These are phyloP conservation scores for Dothiorella sarmentorum DNA, from an alignment of 2,329 filamentous ascomycete species.

Conservation along the genomic window DNA sequence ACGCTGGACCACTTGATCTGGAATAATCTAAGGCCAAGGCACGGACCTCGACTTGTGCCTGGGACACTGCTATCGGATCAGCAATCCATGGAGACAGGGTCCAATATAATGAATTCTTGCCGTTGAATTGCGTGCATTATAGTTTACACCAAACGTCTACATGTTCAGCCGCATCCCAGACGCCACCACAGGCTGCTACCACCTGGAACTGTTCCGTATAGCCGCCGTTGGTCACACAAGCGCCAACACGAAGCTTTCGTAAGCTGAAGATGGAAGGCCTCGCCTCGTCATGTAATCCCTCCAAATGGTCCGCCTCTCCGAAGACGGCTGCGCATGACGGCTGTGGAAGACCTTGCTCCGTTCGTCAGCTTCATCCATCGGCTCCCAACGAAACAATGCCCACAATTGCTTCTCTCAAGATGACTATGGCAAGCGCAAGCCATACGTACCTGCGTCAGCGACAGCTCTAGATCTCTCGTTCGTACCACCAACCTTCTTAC, in stretches of 20 bases:
- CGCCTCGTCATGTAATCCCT: no score
- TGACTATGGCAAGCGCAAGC: not conserved
- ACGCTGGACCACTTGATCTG: not conserved
- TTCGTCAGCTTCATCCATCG: no score
- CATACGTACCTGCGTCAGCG: not conserved
- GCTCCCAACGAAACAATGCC: no score
- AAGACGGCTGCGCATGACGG: not conserved
- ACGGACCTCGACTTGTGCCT: not conserved
- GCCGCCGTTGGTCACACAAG: not conserved
- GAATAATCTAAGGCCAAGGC: not conserved
- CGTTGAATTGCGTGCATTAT: not conserved
- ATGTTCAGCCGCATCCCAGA: not conserved
- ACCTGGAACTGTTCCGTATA: constrained; percentile 8
- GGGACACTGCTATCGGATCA: no score
- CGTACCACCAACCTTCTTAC: not conserved
- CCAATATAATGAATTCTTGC: constrained; percentile 5
- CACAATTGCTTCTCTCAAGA: not conserved
- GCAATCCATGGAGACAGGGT: not conserved
- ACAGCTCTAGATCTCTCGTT: not conserved
- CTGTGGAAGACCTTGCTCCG: no score
- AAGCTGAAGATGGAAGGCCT: not conserved
- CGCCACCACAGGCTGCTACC: not conserved
- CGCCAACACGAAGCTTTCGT: not conserved
- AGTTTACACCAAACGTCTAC: not conserved
- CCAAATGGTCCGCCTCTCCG: no score